Evolutionary conservation across 768 basidiomycete genomes (phyloP), one percentile per base, ranked within the genome.

Genomic region (Amanita molliuscula): DNA sequence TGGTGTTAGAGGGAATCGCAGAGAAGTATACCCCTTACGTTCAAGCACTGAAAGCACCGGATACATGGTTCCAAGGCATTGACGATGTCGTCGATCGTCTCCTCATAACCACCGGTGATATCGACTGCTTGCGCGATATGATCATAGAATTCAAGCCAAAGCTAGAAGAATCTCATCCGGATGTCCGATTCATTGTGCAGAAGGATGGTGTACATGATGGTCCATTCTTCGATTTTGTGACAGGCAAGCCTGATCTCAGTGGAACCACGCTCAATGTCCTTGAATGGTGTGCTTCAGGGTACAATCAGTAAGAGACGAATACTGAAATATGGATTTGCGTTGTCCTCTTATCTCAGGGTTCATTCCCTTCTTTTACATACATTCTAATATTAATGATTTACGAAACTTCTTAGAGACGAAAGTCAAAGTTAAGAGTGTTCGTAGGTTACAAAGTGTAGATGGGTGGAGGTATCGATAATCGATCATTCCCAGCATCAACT

Each of bases 171-270:
- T 50, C 58, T 10, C 60, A 62, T 46, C 33, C 51, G 0, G 21
- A 56, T 13, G 47, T 55, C 35, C 46, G 55, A 40, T 56, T 66
- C 21, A 55, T 60, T 21, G 34, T 68, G 36, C 66, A 68, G 55
- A 50, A 58, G 23, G 53, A 55, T 28, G 68, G 68, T 6, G 54
- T 67, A 16, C 68, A 68, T 34, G 60, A 64, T 45, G 68, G 68
- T 38, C 58, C 64, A 31, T 62, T 57, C 26, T 53, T 67, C 21
- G 62, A 67, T 47, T 63, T 60, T 31, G 26, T 59, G 8, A 42
- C 42, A 21, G 54, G 47, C 31, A 60, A 55, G 46, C 56, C 54
- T 50, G 55, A 50, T 26, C 28, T 54, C 9, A 54, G 56, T 23
- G 55, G 58, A 26, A 43, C 60, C 37, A 65, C 61, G 7, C 52